Evolutionary conservation across 805 yeast genomes (phyloP), one percentile per base, ranked within the genome.

Genomic region (Starmera pachycereana): DNA sequence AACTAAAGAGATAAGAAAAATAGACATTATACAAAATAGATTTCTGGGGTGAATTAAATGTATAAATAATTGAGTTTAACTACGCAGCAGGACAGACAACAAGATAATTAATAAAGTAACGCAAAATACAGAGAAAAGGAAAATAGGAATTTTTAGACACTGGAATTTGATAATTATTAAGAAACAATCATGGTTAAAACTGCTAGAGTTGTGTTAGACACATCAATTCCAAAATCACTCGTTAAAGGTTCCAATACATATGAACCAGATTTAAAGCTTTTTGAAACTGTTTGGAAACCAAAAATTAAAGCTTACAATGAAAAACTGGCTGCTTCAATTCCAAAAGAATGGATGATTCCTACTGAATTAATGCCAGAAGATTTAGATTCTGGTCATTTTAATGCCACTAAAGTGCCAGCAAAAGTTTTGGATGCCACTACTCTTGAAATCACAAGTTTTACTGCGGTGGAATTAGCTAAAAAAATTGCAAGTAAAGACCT

Each of bases 271-370:
- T 42, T 47, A 16, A 48, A 44, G 13, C 37, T 34, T 5, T 53
- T 25, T 34, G 44, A 50, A 32, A 38, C 25, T 12, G 47, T 36
- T 11, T 54, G 57, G 57, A 46, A 41, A 2, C 58, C 58, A 29
- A 45, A 50, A 43, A 45, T 54, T 37, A 40, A 43, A 32, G 51
- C 51, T 2, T 54, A 54, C 41, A 46, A 46, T 22, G 41, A 50
- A 4, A 44, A 49, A 2, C 35, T 49, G 12, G 40, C 25, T 2
- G 39, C 39, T 32, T 52, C 56, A 8, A 37, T 46, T 7, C 58
- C 57, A 37, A 41, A 44, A 42, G 56, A 51, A 36, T 50, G 41
- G 37, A 32, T 52, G 8, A 53, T 44, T 10, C 52, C 56, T 12
- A 12, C 29, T 3, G 46, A 42, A 6, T 37, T 53, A 7, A 18